A percentile compares a stretch with the other conserved stretches of the same genome.
phyloP scores from a whole-genome alignment of 2,329 filamentous ascomycete species.

The Alternaria brassicae region DNA sequence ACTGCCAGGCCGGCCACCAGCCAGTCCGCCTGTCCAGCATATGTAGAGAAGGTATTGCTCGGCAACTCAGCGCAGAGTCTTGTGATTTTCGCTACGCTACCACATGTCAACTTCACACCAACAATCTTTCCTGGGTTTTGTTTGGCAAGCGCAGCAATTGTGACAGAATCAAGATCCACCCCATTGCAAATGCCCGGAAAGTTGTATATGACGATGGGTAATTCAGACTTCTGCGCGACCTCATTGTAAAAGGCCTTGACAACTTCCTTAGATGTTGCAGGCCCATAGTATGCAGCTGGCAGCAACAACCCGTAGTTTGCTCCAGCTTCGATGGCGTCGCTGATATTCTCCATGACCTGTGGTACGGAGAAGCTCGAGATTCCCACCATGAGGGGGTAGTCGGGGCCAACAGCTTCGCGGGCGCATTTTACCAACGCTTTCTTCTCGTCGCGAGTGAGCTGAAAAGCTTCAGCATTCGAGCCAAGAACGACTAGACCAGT shows the following conservation, averaged over 20 bases:
- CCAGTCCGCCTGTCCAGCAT: conserved; percentile 77
- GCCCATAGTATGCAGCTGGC: conserved; percentile 56
- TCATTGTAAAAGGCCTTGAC: conserved; percentile 54
- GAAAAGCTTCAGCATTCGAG: conserved; percentile 57
- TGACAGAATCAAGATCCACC: conserved; percentile 71
- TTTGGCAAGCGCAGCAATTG: conserved; percentile 64
- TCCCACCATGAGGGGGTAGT: conserved; percentile 55
- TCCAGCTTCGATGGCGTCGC: conserved; percentile 52
- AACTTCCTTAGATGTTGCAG: conserved; percentile 52
- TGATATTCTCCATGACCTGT: conserved; percentile 54
- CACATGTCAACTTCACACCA: conserved; percentile 75
- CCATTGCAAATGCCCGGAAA: conserved; percentile 73
- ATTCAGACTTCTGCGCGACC: conserved; percentile 64
- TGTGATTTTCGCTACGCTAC: conserved; percentile 75
- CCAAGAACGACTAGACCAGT: conserved; percentile 57
- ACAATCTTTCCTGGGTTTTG: conserved; percentile 67
- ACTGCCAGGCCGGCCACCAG: conserved; percentile 63
- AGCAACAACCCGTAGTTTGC: conserved; percentile 55
- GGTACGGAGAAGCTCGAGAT: conserved; percentile 54
- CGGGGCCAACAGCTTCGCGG: conserved; percentile 52
- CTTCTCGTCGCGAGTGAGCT: conserved; percentile 55
- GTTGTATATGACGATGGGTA: conserved; percentile 76
- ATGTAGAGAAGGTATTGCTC: conserved; percentile 68
- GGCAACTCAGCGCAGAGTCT: conserved; percentile 63
- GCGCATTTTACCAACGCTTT: conserved; percentile 50